A percentile compares a stretch with the other conserved stretches of the same genome.
Evolutionary conservation across 306 rosid genomes (phyloP).

Genomic region (Dryas drummondii): DNA sequence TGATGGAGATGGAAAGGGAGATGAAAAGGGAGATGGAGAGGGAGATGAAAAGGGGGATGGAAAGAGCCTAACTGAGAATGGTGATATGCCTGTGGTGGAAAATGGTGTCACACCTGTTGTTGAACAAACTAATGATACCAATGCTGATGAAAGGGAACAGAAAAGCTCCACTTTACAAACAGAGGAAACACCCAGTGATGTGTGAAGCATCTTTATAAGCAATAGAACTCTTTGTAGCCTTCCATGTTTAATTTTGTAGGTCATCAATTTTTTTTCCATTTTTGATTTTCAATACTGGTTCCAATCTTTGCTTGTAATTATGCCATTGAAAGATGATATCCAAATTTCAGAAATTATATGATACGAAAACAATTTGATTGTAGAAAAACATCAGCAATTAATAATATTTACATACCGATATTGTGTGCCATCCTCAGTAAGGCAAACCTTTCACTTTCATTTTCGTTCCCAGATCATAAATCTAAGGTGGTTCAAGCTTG

Average conservation of each 20-base stretch:
- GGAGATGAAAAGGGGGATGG: slow-evolving; percentile 28
- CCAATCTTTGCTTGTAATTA: slow-evolving; percentile 19
- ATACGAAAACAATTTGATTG: slow-evolving; percentile 10
- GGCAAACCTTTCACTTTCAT: background rate
- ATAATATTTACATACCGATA: background rate
- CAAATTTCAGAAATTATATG: slow-evolving; percentile 7
- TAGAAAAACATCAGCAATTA: background rate
- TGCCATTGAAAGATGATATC: background rate
- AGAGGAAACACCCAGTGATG: slow-evolving; percentile 35
- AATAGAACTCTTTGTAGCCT: slow-evolving; percentile 1
- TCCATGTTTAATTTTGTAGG: slow-evolving; percentile 26
- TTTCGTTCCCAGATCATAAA: background rate
- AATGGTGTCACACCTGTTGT: slow-evolving; percentile 52
- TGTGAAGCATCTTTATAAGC: slow-evolving; percentile 35
- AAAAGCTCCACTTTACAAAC: slow-evolving; percentile 35
- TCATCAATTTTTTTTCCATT: slow-evolving; percentile 3
- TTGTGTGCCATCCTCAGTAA: background rate
- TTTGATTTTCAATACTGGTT: background rate
- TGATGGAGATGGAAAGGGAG: slow-evolving; percentile 29
- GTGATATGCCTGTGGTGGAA: slow-evolving; percentile 48
- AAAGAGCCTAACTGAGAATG: slow-evolving; percentile 54
- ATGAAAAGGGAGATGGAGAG: slow-evolving; percentile 42
- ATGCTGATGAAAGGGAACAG: slow-evolving; percentile 34
- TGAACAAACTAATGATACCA: slow-evolving; percentile 39
- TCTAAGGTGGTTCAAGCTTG: background rate